Evolutionary conservation across 148 eudicot genomes (phyloP).

Genomic region (Camellia granthamiana): DNA sequence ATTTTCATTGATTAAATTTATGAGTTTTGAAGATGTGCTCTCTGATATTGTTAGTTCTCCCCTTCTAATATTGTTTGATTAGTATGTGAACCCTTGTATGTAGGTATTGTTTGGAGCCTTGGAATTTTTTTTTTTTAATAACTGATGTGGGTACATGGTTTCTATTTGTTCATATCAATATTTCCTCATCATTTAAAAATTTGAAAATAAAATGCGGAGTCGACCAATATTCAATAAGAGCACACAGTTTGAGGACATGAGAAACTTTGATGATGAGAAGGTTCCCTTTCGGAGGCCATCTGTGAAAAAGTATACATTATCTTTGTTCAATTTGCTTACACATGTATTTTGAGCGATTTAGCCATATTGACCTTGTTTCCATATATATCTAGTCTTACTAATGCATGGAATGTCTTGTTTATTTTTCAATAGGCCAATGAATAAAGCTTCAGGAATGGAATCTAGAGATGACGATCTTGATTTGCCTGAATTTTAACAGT

Average conservation of each 20-base stretch:
- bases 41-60: background rate
- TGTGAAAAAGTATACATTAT: conserved; percentile 45
- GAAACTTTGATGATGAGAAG: conserved; percentile 80
- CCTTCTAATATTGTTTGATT: too few relatives aligned
- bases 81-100: too few relatives aligned
- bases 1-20: background rate
- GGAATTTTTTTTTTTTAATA: background rate
- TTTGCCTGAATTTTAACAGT: conserved; percentile 65
- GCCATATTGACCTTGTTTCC: background rate
- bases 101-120: background rate
- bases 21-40: background rate
- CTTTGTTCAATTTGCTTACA: background rate
- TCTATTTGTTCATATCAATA: background rate
- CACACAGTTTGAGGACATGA: conserved; percentile 95
- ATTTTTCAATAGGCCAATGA: conserved; percentile 51
- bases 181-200: conserved; percentile 11
- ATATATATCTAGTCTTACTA: background rate
- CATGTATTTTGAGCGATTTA: background rate
- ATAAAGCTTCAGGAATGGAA: conserved; percentile 43
- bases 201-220: conserved; percentile 49
- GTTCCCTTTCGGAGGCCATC: conserved; percentile 57
- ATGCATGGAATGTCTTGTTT: background rate
- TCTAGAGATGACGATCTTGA: conserved; percentile 82
- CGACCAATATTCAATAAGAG: conserved; percentile 97
- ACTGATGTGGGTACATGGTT: background rate